These are phyloP conservation scores for Fonsecaea pugnacius DNA, from an alignment of 2,329 filamentous ascomycete species.

Conservation along the genomic window DNA sequence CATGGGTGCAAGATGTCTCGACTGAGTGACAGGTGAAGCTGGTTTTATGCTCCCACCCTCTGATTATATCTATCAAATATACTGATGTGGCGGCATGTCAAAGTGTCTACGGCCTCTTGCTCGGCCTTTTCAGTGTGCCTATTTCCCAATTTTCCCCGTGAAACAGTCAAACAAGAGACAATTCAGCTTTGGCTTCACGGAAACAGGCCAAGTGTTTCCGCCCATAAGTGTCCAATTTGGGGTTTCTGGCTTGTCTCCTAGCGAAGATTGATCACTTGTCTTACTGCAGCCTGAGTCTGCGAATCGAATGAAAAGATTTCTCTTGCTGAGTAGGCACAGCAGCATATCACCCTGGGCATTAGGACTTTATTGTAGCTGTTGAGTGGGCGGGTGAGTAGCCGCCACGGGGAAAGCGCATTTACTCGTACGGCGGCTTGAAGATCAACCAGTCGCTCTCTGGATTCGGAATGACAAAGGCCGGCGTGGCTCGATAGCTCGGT, in stretches of 20 bases:
- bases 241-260: too few species aligned
- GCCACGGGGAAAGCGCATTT: neutral
- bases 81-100: neutral
- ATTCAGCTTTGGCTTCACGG: too few species aligned
- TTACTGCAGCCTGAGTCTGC: too few species aligned
- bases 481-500: constrained; percentile 37
- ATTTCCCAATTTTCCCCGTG: neutral
- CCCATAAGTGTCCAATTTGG: too few species aligned
- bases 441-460: constrained; percentile 53
- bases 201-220: too few species aligned
- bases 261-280: too few species aligned
- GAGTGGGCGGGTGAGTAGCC: neutral
- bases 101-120: neutral
- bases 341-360: neutral
- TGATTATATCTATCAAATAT: neutral
- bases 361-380: neutral
- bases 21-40: neutral
- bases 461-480: constrained; percentile 51
- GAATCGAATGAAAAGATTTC: too few species aligned
- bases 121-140: neutral
- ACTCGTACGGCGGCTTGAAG: constrained; percentile 35
- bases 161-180: too few species aligned
- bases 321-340: too few species aligned
- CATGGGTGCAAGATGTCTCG: too few species aligned
- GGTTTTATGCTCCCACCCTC: neutral